These are phyloP conservation scores for Polytrichum commune DNA, from an alignment of 225 moss, liverwort and hornwort genomes.

Conservation along the genomic window DNA sequence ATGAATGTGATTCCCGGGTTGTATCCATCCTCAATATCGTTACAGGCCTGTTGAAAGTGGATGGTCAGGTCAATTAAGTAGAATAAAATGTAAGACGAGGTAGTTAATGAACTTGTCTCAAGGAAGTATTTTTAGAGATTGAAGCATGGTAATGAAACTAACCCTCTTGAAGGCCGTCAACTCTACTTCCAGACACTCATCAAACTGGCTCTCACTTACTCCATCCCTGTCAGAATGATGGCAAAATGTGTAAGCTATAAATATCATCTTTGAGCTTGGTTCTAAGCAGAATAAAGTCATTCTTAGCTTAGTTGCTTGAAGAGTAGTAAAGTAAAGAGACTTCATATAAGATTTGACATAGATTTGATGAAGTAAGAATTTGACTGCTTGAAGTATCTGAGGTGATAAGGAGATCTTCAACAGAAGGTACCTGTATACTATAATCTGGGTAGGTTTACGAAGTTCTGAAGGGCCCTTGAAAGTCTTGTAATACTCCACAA, in stretches of 20 bases:
- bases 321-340: no score
- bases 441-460: slow-evolving; percentile 74
- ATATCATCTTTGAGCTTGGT: no score
- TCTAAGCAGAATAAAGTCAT: no score
- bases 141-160: neutral
- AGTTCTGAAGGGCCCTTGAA: slow-evolving; percentile 17
- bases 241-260: no score
- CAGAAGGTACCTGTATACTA: slow-evolving; percentile 47
- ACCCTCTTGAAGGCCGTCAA: slow-evolving; percentile 73
- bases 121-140: no score
- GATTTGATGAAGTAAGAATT: slow-evolving; percentile 39
- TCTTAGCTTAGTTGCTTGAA: no score
- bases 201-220: slow-evolving; percentile 90
- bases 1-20: slow-evolving; percentile 82
- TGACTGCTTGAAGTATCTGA: slow-evolving; percentile 38
- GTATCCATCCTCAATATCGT: slow-evolving; percentile 43
- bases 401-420: no score
- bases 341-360: no score
- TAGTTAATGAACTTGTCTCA: no score
- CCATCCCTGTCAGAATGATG: slow-evolving; percentile 52
- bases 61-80: neutral
- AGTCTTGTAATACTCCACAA: slow-evolving; percentile 54
- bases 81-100: no score
- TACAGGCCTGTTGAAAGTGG: slow-evolving; percentile 48
- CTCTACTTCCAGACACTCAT: slow-evolving; percentile 76